phyloP scores from a whole-genome alignment of 2,329 filamentous ascomycete genomes.

The Venturiaceae sp. region DNA sequence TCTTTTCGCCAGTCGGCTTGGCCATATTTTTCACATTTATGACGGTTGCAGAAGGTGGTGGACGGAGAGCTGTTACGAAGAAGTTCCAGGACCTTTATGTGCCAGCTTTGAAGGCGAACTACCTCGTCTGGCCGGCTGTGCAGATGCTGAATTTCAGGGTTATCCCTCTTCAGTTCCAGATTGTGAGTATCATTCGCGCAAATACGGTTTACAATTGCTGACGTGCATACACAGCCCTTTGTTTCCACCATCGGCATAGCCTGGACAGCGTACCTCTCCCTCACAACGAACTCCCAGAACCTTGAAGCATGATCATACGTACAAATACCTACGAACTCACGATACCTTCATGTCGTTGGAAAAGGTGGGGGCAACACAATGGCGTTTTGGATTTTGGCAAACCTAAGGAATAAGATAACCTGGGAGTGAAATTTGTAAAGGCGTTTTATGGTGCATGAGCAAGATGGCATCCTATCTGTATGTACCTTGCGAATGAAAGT shows the following conservation, averaged over 20 bases:
- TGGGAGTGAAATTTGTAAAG: neutral
- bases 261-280: slow-evolving; percentile 93
- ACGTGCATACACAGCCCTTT: slow-evolving; percentile 57
- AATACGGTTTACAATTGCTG: neutral
- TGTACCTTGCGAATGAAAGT: neutral
- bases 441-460: neutral
- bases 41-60: slow-evolving; percentile 90
- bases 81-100: slow-evolving; percentile 94
- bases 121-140: slow-evolving; percentile 86
- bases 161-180: slow-evolving; percentile 91
- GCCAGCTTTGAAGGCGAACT: slow-evolving; percentile 92
- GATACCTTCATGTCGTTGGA: neutral
- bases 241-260: slow-evolving; percentile 93
- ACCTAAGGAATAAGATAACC: neutral
- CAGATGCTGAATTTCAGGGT: slow-evolving; percentile 95
- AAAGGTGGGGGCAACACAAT: neutral
- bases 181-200: slow-evolving; percentile 51
- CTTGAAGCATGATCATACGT: neutral
- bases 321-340: neutral
- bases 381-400: neutral
- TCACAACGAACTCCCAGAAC: slow-evolving; percentile 38
- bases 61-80: slow-evolving; percentile 62
- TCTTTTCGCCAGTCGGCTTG: slow-evolving; percentile 86
- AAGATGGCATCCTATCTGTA: neutral
- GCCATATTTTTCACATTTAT: slow-evolving; percentile 90